These are phyloP conservation scores for Fraxinus sp. DNA, from an alignment of 305 asterid genomes.

Conservation along the genomic window DNA sequence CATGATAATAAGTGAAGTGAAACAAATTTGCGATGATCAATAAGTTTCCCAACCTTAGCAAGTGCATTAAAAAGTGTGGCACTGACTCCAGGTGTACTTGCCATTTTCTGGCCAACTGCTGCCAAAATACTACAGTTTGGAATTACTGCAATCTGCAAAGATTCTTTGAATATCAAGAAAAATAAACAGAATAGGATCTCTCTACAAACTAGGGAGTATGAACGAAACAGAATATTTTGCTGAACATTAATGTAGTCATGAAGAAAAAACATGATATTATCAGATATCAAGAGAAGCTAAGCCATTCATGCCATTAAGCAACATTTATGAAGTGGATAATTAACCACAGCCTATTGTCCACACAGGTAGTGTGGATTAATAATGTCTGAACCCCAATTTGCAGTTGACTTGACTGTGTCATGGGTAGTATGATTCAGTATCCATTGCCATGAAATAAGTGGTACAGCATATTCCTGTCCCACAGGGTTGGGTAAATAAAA, in stretches of 20 bases:
- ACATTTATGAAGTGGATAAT: neutral
- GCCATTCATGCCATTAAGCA: neutral
- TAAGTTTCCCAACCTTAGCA: conserved; percentile 65
- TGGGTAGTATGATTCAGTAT: neutral
- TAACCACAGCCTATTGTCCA: neutral
- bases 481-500: neutral
- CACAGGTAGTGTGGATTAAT: neutral
- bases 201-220: conserved; percentile 6
- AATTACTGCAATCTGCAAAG: conserved; percentile 74
- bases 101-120: conserved; percentile 98
- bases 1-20: neutral
- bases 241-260: neutral
- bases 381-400: neutral
- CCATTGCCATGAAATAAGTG: neutral
- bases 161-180: conserved; percentile 15
- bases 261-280: neutral
- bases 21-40: neutral
- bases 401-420: neutral
- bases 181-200: conserved; percentile 5
- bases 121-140: conserved; percentile 96
- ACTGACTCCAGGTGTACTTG: conserved; percentile 98
- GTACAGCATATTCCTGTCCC: neutral
- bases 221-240: neutral
- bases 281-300: neutral
- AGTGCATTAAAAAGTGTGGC: conserved; percentile 94